Conservation (phyloP, 2,329 filamentous ascomycete species). For the Raffaelea ambrosiae region DNA sequence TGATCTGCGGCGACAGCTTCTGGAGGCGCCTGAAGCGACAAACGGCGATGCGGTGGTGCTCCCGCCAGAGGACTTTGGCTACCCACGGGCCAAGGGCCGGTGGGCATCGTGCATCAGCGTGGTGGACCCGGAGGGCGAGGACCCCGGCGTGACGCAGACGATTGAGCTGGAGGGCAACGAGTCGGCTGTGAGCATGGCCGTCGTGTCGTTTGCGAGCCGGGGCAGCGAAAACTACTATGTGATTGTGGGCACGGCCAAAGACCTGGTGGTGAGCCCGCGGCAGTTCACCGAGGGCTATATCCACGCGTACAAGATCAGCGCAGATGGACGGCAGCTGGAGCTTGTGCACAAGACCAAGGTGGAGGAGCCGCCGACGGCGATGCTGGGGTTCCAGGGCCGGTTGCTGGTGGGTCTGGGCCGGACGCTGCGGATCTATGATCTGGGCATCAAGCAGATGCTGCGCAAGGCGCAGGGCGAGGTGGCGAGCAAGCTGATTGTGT, state of each 20-base stretch:
- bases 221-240: constrained; percentile 87
- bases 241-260: constrained; percentile 78
- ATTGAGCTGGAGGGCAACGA: constrained; percentile 85
- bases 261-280: constrained; percentile 71
- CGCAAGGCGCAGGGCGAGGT: constrained; percentile 79
- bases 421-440: constrained; percentile 78
- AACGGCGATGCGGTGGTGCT: constrained; percentile 66
- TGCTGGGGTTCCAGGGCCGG: constrained; percentile 87
- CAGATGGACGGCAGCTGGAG: constrained; percentile 79
- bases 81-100: constrained; percentile 71
- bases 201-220: constrained; percentile 80
- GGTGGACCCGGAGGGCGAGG: constrained; percentile 71
- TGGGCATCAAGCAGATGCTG: constrained; percentile 85
- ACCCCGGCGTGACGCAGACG: constrained; percentile 60
- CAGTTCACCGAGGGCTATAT: constrained; percentile 74
- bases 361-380: constrained; percentile 79
- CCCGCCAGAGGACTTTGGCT: constrained; percentile 77
- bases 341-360: constrained; percentile 96
- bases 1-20: constrained; percentile 64
- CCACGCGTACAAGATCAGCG: constrained; percentile 83
- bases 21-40: constrained; percentile 60
- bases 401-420: constrained; percentile 79
- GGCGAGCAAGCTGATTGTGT: constrained; percentile 74
- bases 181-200: constrained; percentile 76
- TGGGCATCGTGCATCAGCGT: constrained; percentile 97